Conservation (phyloP, 75 land plant species). For the Pinus taeda region DNA sequence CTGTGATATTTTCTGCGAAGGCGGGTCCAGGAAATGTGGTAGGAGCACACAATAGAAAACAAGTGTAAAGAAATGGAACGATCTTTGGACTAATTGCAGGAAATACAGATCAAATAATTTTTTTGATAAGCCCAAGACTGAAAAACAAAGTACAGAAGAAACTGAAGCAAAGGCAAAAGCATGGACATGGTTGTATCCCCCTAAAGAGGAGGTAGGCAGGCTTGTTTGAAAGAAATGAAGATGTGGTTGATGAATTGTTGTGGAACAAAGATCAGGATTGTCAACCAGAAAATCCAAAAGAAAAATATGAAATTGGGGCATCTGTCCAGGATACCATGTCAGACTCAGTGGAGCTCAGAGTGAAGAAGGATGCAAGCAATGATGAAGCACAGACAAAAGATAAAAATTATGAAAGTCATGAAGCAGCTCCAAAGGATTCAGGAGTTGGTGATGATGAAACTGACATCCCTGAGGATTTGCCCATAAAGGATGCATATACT, state of each 20-base stretch:
- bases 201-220: too few relatives aligned
- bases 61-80: too few relatives aligned
- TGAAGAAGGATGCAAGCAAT: conserved; percentile 52
- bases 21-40: too few relatives aligned
- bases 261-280: conserved; percentile 77
- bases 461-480: conserved; percentile 31
- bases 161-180: too few relatives aligned
- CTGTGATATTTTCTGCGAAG: too few relatives aligned
- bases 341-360: conserved; percentile 60
- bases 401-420: conserved; percentile 6
- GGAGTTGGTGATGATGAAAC: conserved; percentile 23
- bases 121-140: too few relatives aligned
- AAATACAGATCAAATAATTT: too few relatives aligned
- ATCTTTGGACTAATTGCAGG: too few relatives aligned
- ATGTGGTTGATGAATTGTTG: conserved; percentile 68
- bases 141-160: too few relatives aligned
- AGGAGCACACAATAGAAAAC: too few relatives aligned
- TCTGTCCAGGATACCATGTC: conserved; percentile 49
- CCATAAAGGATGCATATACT: conserved; percentile 47
- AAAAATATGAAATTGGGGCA: conserved; percentile 77
- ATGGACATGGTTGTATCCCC: too few relatives aligned
- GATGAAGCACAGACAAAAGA: conserved; percentile 12
- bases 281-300: conserved; percentile 27
- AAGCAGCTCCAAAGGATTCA: conserved; percentile 12
- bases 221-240: conserved; percentile 10